Evolutionary conservation across 1,139 yeast species (phyloP).

Genomic region (Hemisphaericaspora subhashii): DNA sequence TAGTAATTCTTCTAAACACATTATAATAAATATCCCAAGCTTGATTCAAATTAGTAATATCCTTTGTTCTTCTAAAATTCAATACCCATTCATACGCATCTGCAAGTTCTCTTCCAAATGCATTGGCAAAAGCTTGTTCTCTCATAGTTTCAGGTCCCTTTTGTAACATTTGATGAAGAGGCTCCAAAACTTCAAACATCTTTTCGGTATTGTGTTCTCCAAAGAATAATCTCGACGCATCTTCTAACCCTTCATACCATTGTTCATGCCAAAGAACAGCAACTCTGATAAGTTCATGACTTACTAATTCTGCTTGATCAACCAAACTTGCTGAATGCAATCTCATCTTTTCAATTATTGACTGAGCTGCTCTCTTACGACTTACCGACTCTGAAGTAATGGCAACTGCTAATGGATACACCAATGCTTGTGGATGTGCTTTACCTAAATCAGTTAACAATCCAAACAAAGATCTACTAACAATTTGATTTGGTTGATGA

Average conservation of each 20-base stretch:
- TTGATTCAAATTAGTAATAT: constrained; percentile 84
- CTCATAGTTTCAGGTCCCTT: constrained; percentile 91
- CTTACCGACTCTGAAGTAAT: constrained; percentile 89
- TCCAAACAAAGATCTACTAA: constrained; percentile 76
- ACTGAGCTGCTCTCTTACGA: constrained; percentile 87
- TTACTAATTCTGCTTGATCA: constrained; percentile 91
- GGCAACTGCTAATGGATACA: constrained; percentile 94
- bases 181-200: constrained; percentile 90
- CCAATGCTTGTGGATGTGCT: constrained; percentile 96
- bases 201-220: constrained; percentile 94
- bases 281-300: constrained; percentile 87
- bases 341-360: constrained; percentile 89
- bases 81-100: constrained; percentile 95
- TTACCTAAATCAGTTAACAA: constrained; percentile 85
- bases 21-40: constrained; percentile 98
- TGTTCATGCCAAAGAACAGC: constrained; percentile 98
- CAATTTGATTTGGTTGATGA: constrained; percentile 89
- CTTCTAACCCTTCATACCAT: constrained; percentile 98
- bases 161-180: constrained; percentile 78
- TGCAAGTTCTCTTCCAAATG: constrained; percentile 88
- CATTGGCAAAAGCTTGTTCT: constrained; percentile 89
- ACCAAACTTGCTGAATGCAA: constrained; percentile 82
- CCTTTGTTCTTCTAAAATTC: constrained; percentile 81
- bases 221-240: constrained; percentile 89
- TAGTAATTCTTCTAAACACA: constrained; percentile 86